Percentiles rank a stretch among this genome's conserved stretches.
Conservation (phyloP, 129 eudicot species). For the Flaveria linearis region DNA sequence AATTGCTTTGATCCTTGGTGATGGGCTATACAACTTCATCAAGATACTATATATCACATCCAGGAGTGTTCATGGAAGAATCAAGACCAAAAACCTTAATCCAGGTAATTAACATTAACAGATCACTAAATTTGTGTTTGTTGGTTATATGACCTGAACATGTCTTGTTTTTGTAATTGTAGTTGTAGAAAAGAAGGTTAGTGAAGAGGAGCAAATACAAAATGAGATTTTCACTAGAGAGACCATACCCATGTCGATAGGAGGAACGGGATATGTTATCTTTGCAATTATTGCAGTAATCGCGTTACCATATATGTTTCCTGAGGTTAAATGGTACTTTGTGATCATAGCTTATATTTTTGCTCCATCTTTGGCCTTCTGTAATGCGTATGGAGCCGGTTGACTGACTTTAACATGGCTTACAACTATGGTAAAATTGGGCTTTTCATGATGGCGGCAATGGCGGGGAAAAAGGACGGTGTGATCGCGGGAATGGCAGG, state of each 20-base stretch:
- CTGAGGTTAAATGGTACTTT: conserved; percentile 66
- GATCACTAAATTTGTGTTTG: not conserved
- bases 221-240: conserved; percentile 55
- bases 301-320: conserved; percentile 53
- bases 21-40: conserved; percentile 72
- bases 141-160: conserved; percentile 10
- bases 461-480: conserved; percentile 47
- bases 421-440: conserved; percentile 69
- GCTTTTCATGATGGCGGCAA: conserved; percentile 50
- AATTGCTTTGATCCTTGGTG: conserved; percentile 76
- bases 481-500: conserved; percentile 59
- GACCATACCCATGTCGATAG: conserved; percentile 46
- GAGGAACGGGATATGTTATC: conserved; percentile 49
- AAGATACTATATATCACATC: conserved; percentile 60
- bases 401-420: conserved; percentile 73
- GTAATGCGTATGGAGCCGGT: conserved; percentile 73
- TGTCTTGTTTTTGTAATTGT: conserved; percentile 16
- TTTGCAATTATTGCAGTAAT: conserved; percentile 44
- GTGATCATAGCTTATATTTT: conserved; percentile 47
- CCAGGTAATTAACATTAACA: conserved; percentile 30
- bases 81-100: conserved; percentile 42
- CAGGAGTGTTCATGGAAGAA: conserved; percentile 46
- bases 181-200: conserved; percentile 32
- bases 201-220: conserved; percentile 48
- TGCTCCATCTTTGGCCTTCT: conserved; percentile 66